Conservation (phyloP, 1,139 yeast genomes). For the Insectozyma bohioensis region DNA sequence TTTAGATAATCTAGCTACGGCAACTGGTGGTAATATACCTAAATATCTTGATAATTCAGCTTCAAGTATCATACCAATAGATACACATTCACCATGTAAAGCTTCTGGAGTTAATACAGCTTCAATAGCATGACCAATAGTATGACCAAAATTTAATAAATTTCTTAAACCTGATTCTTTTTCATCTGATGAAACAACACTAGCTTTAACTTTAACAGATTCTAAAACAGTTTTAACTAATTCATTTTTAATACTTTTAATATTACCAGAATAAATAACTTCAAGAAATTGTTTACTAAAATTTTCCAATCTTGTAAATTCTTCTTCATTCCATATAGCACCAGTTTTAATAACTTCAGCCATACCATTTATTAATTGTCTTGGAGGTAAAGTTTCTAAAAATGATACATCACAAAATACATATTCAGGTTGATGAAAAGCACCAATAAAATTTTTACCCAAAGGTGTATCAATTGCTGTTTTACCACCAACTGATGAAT, state of each 20-base stretch:
- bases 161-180: slow-evolving; percentile 94
- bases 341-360: slow-evolving; percentile 98
- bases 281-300: slow-evolving; percentile 68
- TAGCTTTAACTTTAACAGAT: slow-evolving; percentile 87
- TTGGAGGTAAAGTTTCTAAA: slow-evolving; percentile 81
- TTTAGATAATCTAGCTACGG: slow-evolving; percentile 85
- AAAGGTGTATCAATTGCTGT: slow-evolving; percentile 98
- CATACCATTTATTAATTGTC: slow-evolving; percentile 98
- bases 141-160: slow-evolving; percentile 91
- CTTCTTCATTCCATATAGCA: slow-evolving; percentile 93
- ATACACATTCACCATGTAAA: slow-evolving; percentile 96
- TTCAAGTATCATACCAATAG: slow-evolving; percentile 91
- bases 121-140: slow-evolving; percentile 98
- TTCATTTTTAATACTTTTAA: slow-evolving; percentile 67
- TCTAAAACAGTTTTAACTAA: slow-evolving; percentile 79
- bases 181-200: slow-evolving; percentile 91
- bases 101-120: slow-evolving; percentile 96
- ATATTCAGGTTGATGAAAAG: slow-evolving; percentile 94
- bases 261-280: slow-evolving; percentile 53
- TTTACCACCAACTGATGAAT: slow-evolving; percentile 97
- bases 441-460: slow-evolving; percentile 95
- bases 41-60: slow-evolving; percentile 91
- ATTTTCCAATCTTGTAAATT: slow-evolving; percentile 79
- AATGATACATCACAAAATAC: slow-evolving; percentile 88
- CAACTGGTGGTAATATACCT: slow-evolving; percentile 87